A percentile compares a stretch with the other conserved stretches of the same genome.
Evolutionary conservation across 2,329 filamentous ascomycete genomes (phyloP).

Genomic region (Tolypocladium tropicale): DNA sequence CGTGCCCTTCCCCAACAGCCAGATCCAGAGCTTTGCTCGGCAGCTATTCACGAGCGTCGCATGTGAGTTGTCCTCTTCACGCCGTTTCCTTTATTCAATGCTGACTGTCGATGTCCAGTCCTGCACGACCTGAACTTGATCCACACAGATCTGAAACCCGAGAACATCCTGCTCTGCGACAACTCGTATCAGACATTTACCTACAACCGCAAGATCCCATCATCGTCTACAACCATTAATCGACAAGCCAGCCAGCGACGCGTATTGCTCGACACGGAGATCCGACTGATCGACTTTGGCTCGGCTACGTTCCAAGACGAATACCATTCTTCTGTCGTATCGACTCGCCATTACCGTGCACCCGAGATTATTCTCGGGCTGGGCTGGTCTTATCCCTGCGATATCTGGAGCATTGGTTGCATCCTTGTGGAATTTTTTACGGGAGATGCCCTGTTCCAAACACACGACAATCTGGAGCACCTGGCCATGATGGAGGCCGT

Average conservation of each 20-base stretch:
- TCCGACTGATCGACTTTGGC: slow-evolving; percentile 61
- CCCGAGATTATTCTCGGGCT: slow-evolving; percentile 62
- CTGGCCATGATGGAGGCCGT: slow-evolving; percentile 69
- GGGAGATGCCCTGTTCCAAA: slow-evolving; percentile 61
- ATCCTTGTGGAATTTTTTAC: slow-evolving; percentile 65
- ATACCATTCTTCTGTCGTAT: slow-evolving; percentile 62
- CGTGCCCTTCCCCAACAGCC: slow-evolving; percentile 94
- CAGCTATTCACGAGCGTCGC: slow-evolving; percentile 97
- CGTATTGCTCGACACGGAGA: slow-evolving; percentile 59
- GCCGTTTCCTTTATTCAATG: neutral
- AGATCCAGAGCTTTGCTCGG: slow-evolving; percentile 93
- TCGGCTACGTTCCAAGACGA: slow-evolving; percentile 65
- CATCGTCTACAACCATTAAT: slow-evolving; percentile 49
- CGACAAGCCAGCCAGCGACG: slow-evolving; percentile 53
- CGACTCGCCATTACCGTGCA: slow-evolving; percentile 58
- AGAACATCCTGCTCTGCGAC: slow-evolving; percentile 59
- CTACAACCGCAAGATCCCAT: slow-evolving; percentile 60
- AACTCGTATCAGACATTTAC: slow-evolving; percentile 60
- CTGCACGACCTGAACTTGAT: slow-evolving; percentile 95
- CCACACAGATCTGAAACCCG: slow-evolving; percentile 70
- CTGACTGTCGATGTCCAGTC: slow-evolving; percentile 40
- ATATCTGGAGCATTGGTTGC: slow-evolving; percentile 66
- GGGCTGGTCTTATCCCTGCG: slow-evolving; percentile 62
- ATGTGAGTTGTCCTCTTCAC: slow-evolving; percentile 50
- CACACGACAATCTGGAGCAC: slow-evolving; percentile 62